These are phyloP conservation scores for Fusarium sp. DNA, from an alignment of 2,329 filamentous ascomycete genomes.

Conservation along the genomic window DNA sequence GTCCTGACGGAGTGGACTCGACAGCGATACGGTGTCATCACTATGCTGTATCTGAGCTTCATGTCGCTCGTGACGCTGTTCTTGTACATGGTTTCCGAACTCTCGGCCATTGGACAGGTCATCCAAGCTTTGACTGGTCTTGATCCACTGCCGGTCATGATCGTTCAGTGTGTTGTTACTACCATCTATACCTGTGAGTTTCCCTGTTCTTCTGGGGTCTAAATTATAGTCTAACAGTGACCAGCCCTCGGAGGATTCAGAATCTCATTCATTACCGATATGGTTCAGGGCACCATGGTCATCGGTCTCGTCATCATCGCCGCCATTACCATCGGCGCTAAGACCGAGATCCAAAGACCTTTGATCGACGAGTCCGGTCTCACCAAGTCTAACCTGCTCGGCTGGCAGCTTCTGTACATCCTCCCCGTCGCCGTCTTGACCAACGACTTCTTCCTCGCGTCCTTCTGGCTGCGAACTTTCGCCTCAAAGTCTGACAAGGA, in stretches of 20 bases:
- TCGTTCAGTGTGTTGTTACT: conserved; percentile 83
- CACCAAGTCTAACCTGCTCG: conserved; percentile 77
- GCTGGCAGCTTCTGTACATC: conserved; percentile 90
- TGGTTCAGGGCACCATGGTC: conserved; percentile 85
- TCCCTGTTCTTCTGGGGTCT: no score
- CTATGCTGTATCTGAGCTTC: conserved; percentile 81
- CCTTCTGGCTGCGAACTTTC: conserved; percentile 88
- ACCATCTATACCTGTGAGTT: conserved; percentile 84
- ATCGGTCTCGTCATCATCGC: conserved; percentile 81
- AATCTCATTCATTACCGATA: conserved; percentile 88
- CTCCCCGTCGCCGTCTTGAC: conserved; percentile 84
- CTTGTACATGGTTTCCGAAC: conserved; percentile 88
- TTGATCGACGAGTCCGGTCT: conserved; percentile 79
- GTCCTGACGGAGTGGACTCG: conserved; percentile 88
- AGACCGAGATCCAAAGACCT: conserved; percentile 78
- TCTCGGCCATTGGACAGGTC: conserved; percentile 86
- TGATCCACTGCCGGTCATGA: conserved; percentile 80
- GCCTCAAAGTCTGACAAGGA: conserved; percentile 84
- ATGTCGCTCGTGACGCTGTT: conserved; percentile 87
- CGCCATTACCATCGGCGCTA: conserved; percentile 82
- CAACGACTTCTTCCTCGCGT: conserved; percentile 89
- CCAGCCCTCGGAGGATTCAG: conserved; percentile 84
- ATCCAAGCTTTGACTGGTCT: conserved; percentile 81
- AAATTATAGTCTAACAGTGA: background rate
- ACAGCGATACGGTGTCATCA: conserved; percentile 79